Conservation (phyloP, 306 rosid species). For the Medicago lupulina region DNA sequence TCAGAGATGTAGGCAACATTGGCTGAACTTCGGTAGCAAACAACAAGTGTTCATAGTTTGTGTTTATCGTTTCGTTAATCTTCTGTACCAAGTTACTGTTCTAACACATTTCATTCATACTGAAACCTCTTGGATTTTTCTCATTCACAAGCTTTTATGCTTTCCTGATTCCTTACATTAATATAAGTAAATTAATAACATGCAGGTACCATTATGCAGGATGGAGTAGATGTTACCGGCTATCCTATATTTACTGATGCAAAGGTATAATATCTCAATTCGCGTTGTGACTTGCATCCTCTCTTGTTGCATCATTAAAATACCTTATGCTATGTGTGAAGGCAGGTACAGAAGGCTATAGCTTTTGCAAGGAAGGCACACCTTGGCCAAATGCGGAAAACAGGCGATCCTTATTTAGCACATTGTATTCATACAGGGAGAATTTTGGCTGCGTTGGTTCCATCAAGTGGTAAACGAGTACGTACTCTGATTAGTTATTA, state of each 20-base stretch:
- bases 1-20: too few species aligned
- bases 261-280: constrained; percentile 68
- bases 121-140: constrained; percentile 5
- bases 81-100: too few species aligned
- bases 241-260: constrained; percentile 74
- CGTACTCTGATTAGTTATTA: constrained; percentile 38
- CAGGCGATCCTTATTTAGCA: constrained; percentile 92
- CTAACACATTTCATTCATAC: background rate
- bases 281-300: constrained; percentile 31
- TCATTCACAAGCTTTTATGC: background rate
- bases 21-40: too few species aligned
- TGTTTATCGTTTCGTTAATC: too few species aligned
- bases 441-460: constrained; percentile 91
- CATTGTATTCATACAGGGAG: constrained; percentile 94
- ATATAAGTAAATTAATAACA: constrained; percentile 17
- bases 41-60: too few species aligned
- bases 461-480: constrained; percentile 85
- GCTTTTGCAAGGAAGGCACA: constrained; percentile 92
- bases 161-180: constrained; percentile 1
- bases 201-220: constrained; percentile 78
- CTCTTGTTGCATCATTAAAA: constrained; percentile 54
- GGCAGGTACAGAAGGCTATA: constrained; percentile 98
- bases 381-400: constrained; percentile 81
- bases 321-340: constrained; percentile 65
- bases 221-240: constrained; percentile 94